Evolutionary conservation across 768 basidiomycete species (phyloP).

Genomic region (Pisolithus marmoratus): DNA sequence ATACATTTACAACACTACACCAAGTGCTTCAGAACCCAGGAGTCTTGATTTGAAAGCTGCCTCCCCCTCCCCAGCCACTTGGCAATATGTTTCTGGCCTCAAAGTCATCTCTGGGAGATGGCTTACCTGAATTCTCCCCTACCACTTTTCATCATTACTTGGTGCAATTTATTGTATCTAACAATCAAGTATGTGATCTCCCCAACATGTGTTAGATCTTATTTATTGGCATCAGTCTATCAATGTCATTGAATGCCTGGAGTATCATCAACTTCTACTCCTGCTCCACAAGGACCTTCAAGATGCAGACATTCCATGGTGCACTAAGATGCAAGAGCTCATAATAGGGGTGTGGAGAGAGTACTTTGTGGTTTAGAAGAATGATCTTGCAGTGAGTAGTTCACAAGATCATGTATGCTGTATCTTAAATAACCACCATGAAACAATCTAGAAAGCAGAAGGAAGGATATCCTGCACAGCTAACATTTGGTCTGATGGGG

Average conservation of each 20-base stretch:
- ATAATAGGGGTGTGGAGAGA: no score
- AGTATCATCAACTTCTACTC: conserved; percentile 22
- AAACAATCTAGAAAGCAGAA: no score
- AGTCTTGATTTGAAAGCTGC: background rate
- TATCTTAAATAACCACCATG: no score
- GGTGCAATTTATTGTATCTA: background rate
- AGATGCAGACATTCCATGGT: conserved; percentile 21
- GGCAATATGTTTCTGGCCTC: no score
- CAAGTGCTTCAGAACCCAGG: background rate
- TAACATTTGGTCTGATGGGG: no score
- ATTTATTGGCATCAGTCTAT: conserved; percentile 15
- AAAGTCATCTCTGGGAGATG: no score
- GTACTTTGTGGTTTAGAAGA: no score
- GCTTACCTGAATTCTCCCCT: background rate
- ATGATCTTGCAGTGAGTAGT: no score
- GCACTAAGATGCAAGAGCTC: conserved; percentile 18
- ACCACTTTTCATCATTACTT: background rate
- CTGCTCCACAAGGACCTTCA: conserved; percentile 17
- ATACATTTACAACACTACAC: background rate
- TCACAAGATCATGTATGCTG: no score
- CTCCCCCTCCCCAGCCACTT: background rate
- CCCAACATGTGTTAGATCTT: background rate
- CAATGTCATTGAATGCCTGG: conserved; percentile 21
- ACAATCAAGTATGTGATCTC: background rate
- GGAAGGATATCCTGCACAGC: no score